Percentiles rank a stretch among this genome's conserved stretches.
Evolutionary conservation across 176 grass and related monocot genomes (phyloP).

Genomic region (Musa beccarii): DNA sequence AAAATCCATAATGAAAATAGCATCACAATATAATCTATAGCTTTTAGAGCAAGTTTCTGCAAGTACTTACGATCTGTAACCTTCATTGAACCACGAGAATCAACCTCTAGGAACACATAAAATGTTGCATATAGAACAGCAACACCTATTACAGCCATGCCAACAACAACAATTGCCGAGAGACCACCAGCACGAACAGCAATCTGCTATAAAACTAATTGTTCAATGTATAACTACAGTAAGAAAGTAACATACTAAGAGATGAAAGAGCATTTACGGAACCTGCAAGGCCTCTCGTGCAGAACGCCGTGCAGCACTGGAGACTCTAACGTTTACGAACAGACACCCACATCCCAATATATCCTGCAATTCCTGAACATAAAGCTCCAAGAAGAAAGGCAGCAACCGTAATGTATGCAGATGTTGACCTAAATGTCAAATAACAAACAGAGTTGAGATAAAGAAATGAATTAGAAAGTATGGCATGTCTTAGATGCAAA

Average conservation of each 20-base stretch:
- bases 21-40: slow-evolving; percentile 7
- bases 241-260: slow-evolving; percentile 11
- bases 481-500: background rate
- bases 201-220: slow-evolving; percentile 57
- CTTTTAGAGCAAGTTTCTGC: slow-evolving; percentile 20
- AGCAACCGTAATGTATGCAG: slow-evolving; percentile 86
- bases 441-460: slow-evolving; percentile 18
- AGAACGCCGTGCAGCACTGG: slow-evolving; percentile 94
- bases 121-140: slow-evolving; percentile 89
- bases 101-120: slow-evolving; percentile 86
- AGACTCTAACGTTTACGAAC: slow-evolving; percentile 98
- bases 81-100: slow-evolving; percentile 92
- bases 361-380: slow-evolving; percentile 94
- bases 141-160: slow-evolving; percentile 99
- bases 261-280: slow-evolving; percentile 23
- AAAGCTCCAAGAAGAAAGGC: slow-evolving; percentile 93
- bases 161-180: slow-evolving; percentile 91
- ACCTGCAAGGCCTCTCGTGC: slow-evolving; percentile 99
- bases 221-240: slow-evolving; percentile 12
- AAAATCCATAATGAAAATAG: background rate
- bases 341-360: slow-evolving; percentile 99
- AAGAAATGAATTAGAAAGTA: background rate
- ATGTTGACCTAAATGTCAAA: slow-evolving; percentile 50
- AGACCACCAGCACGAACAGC: slow-evolving; percentile 98
- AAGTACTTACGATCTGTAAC: slow-evolving; percentile 86